Evolutionary conservation across 345 rosid genomes (phyloP).

Genomic region (Ceriops tagal): DNA sequence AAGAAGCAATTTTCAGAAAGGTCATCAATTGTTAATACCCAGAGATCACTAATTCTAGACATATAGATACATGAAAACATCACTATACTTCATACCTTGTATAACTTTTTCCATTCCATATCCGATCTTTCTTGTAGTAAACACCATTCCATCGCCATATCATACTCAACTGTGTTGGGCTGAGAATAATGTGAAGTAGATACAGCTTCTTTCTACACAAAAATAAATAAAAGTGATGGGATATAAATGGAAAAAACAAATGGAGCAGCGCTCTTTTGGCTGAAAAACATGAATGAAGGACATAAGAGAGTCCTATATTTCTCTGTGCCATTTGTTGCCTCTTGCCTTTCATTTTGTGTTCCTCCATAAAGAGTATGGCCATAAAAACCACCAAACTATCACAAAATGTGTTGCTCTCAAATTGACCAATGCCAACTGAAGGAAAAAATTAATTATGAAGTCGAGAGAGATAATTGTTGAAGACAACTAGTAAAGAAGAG

Average conservation of each 20-base stretch:
- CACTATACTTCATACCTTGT: constrained; percentile 36
- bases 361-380: too few relatives aligned
- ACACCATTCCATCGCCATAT: constrained; percentile 86
- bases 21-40: not conserved
- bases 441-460: too few relatives aligned
- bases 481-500: too few relatives aligned
- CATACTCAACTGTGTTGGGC: constrained; percentile 78
- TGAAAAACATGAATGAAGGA: too few relatives aligned
- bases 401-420: too few relatives aligned
- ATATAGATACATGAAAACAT: not conserved
- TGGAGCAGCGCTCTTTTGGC: not conserved
- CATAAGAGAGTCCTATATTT: too few relatives aligned
- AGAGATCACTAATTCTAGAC: not conserved
- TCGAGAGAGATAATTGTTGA: too few relatives aligned
- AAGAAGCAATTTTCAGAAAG: not conserved
- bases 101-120: constrained; percentile 27
- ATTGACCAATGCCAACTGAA: too few relatives aligned
- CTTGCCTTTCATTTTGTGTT: too few relatives aligned
- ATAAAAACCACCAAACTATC: too few relatives aligned
- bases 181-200: constrained; percentile 91
- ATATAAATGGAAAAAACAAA: not conserved
- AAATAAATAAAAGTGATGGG: not conserved
- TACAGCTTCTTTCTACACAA: constrained; percentile 61
- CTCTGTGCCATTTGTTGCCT: too few relatives aligned
- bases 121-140: constrained; percentile 50